Evolutionary conservation across 345 rosid genomes (phyloP).

Genomic region (Camelina hispida): DNA sequence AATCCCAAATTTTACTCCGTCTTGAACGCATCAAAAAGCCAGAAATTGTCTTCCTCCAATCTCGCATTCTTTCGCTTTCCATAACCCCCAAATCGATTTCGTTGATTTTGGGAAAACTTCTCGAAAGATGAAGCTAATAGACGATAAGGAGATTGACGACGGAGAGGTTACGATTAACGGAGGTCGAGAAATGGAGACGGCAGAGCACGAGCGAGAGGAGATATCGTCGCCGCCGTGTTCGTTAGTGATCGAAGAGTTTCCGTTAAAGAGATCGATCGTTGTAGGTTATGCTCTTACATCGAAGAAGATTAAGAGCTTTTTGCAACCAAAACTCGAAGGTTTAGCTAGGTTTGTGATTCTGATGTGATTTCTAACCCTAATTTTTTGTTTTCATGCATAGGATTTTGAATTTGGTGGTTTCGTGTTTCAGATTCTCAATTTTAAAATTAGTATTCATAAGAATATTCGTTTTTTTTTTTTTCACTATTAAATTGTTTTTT

Average conservation of each 20-base stretch:
- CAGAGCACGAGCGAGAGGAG: neutral
- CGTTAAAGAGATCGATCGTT: neutral
- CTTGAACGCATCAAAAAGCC: too few species aligned
- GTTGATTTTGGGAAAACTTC: neutral
- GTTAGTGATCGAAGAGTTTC: conserved; percentile 1
- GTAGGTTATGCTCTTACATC: conserved; percentile 26
- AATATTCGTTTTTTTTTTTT: conserved; percentile 8
- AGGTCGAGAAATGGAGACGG: neutral
- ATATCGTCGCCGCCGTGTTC: neutral
- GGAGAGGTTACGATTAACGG: neutral
- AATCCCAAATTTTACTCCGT: too few species aligned
- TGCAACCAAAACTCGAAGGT: conserved; percentile 18
- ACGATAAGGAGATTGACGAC: neutral
- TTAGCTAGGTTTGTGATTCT: conserved; percentile 30
- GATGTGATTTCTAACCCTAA: neutral
- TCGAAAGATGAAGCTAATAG: neutral
- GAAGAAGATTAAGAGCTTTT: conserved; percentile 18
- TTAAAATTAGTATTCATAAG: neutral
- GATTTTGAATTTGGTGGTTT: neutral
- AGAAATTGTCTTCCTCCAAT: conserved; percentile 8
- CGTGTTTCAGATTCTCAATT: conserved; percentile 3
- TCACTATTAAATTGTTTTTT: conserved; percentile 12
- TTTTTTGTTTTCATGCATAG: neutral
- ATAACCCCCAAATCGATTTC: neutral
- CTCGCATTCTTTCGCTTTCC: conserved; percentile 11